Evolutionary conservation across 2,329 filamentous ascomycete species (phyloP), one percentile per base, ranked within the genome.

Genomic region (Rhynchosporium graminicola): DNA sequence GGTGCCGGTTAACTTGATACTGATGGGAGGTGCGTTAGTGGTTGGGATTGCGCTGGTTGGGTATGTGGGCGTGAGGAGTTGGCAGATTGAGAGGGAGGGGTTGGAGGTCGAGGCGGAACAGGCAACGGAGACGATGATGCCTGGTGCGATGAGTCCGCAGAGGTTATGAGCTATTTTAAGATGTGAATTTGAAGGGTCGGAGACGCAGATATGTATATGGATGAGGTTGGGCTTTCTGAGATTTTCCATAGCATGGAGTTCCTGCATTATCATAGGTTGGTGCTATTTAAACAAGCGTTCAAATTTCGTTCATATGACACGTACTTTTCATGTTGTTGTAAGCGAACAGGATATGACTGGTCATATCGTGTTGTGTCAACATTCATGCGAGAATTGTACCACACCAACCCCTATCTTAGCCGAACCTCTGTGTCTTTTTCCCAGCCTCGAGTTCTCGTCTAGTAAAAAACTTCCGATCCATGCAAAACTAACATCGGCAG

Each of bases 1-100:
- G 0, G 78, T 91, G 0, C 91, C 91, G 0, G 87, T 96, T 12
- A 95, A 97, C 73, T 57, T 89, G 2, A 80, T 89, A 0, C 75
- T 97, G 26, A 76, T 94, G 54, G 72, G 76, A 0, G 61, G 84
- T 0, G 90, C 88, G 0, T 73, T 90, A 8, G 72, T 83, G 0
- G 80, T 94, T 1, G 92, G 93, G 0, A 63, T 81, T 1, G 77
- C 77, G 6, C 78, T 97, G 7, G 87, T 94, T 10, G 76, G 73
- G 0, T 97, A 84, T 74, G 91, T 96, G 0, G 77, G 63, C 0
- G 54, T 64, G 40, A 70, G 64, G 46, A 62, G 69, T 1, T 71
- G 70, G 57, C 76, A 71, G 36, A 77, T 83, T 38, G 72, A 73
- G 62, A 72, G 78, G 43, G 73, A 77, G 52, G 67, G 66, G 13